phyloP scores from a whole-genome alignment of 495 filamentous ascomycete genomes.

The Hypoxylon trugodes region DNA sequence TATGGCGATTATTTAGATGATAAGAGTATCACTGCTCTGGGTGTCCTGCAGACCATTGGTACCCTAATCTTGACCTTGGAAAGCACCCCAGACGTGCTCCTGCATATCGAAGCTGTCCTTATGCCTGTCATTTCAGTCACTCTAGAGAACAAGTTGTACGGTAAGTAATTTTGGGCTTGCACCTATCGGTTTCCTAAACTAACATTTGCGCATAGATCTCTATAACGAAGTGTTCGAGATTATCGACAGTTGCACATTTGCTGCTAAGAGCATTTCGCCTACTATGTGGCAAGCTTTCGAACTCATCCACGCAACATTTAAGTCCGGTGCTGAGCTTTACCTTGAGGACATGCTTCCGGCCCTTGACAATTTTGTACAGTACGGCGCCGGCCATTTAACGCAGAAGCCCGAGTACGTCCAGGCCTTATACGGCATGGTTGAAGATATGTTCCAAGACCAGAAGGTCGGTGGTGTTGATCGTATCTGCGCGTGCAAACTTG shows the following conservation, averaged over 20 bases:
- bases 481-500: slow-evolving; percentile 98
- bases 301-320: slow-evolving; percentile 95
- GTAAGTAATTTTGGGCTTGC: slow-evolving; percentile 45
- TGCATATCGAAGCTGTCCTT: slow-evolving; percentile 92
- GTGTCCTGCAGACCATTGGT: slow-evolving; percentile 96
- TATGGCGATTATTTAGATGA: slow-evolving; percentile 95
- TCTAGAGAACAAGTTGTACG: slow-evolving; percentile 95
- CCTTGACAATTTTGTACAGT: slow-evolving; percentile 95
- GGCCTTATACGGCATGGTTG: slow-evolving; percentile 84
- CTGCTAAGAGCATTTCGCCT: slow-evolving; percentile 90
- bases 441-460: slow-evolving; percentile 73
- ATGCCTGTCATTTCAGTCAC: slow-evolving; percentile 98
- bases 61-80: slow-evolving; percentile 96
- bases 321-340: slow-evolving; percentile 94
- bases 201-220: slow-evolving; percentile 64
- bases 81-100: slow-evolving; percentile 91
- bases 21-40: slow-evolving; percentile 96
- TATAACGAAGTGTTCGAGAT: slow-evolving; percentile 99
- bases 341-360: slow-evolving; percentile 99
- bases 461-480: slow-evolving; percentile 94
- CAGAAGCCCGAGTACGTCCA: slow-evolving; percentile 86
- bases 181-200: slow-evolving; percentile 20
- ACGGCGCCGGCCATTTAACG: slow-evolving; percentile 79
- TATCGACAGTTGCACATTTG: slow-evolving; percentile 99
- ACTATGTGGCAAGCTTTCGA: slow-evolving; percentile 99